These are phyloP conservation scores for Curvularia eragrostidis DNA, from an alignment of 2,329 filamentous ascomycete genomes.

Conservation along the genomic window DNA sequence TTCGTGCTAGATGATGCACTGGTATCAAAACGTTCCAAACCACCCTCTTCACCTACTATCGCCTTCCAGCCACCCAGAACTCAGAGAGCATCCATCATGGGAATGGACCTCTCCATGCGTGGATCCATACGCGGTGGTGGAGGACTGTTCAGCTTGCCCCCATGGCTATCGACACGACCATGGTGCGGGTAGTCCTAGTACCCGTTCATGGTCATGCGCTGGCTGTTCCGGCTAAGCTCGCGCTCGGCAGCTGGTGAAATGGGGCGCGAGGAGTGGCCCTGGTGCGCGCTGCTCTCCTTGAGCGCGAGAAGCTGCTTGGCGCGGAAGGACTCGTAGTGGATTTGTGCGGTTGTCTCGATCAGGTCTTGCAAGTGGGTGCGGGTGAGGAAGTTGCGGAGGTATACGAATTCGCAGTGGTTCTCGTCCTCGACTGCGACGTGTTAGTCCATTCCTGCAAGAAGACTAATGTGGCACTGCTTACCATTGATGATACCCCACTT, in stretches of 20 bases:
- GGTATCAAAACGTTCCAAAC: conserved; percentile 47
- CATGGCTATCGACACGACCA: conserved; percentile 42
- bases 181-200: conserved; percentile 68
- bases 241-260: conserved; percentile 95
- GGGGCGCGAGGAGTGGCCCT: conserved; percentile 79
- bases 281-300: conserved; percentile 94
- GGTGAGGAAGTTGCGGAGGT: conserved; percentile 97
- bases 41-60: conserved; percentile 7
- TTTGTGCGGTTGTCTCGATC: conserved; percentile 98
- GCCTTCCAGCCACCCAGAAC: conserved; percentile 1
- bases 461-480: conserved; percentile 16
- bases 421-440: conserved; percentile 80
- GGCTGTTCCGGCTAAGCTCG: conserved; percentile 94
- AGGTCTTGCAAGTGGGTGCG: conserved; percentile 98
- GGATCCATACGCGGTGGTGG: conserved; percentile 33
- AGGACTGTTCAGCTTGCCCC: conserved; percentile 32
- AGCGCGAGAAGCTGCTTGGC: conserved; percentile 97
- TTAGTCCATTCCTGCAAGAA: conserved; percentile 18
- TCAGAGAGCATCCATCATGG: conserved; percentile 38
- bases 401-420: conserved; percentile 99
- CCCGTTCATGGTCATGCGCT: conserved; percentile 98
- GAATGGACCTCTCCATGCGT: conserved; percentile 32
- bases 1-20: conserved; percentile 47
- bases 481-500: conserved; percentile 97
- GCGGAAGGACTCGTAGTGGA: conserved; percentile 99